These are phyloP conservation scores for Calonectria fujianensis DNA, from an alignment of 2,329 filamentous ascomycete genomes.

Conservation along the genomic window DNA sequence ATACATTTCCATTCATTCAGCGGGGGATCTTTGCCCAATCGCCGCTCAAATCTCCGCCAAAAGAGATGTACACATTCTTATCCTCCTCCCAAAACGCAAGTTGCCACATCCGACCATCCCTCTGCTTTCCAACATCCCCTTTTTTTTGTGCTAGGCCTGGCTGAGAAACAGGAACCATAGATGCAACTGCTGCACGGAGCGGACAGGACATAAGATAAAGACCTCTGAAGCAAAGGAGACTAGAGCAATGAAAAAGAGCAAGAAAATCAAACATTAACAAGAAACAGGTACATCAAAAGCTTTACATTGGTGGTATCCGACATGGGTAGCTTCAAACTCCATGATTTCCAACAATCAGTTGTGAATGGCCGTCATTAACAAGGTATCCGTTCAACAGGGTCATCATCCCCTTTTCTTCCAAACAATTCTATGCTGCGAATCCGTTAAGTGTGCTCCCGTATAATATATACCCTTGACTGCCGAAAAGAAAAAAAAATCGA, in stretches of 20 bases:
- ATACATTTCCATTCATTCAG: neutral
- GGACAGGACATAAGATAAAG: conserved; percentile 34
- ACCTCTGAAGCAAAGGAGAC: conserved; percentile 33
- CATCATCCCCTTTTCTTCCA: conserved; percentile 42
- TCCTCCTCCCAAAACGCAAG: neutral
- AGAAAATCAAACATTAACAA: conserved; percentile 31
- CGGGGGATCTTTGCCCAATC: conserved; percentile 3
- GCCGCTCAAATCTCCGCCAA: conserved; percentile 12
- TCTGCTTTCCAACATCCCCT: neutral
- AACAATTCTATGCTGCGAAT: conserved; percentile 46
- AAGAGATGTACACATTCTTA: neutral
- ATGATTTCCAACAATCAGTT: conserved; percentile 35
- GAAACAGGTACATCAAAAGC: conserved; percentile 36
- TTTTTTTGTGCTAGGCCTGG: neutral
- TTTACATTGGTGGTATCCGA: conserved; percentile 55
- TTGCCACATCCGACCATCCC: neutral
- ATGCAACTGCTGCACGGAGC: conserved; percentile 17
- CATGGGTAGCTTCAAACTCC: conserved; percentile 47
- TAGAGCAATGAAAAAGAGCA: conserved; percentile 24
- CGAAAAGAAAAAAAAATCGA: conserved; percentile 39
- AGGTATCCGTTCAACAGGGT: conserved; percentile 45
- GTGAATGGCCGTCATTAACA: conserved; percentile 48
- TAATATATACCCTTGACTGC: conserved; percentile 48
- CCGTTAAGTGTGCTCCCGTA: conserved; percentile 25
- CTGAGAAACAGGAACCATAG: conserved; percentile 24